Percentiles rank a stretch among this genome's conserved stretches.
Evolutionary conservation across 2,329 filamentous ascomycete genomes (phyloP).

Genomic region (Trichoderma brevicompactum): DNA sequence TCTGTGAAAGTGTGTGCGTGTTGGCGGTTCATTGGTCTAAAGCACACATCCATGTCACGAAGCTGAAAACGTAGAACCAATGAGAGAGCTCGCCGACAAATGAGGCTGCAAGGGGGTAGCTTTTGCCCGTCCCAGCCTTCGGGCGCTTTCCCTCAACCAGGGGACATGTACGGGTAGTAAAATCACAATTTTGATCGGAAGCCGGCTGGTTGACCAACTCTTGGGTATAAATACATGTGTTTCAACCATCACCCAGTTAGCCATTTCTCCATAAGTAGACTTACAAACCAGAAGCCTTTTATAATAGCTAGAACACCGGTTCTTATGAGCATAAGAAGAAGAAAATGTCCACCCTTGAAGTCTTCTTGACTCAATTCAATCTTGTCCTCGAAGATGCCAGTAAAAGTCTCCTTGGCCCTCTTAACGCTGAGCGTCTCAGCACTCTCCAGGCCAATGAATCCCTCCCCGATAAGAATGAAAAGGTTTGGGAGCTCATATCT

Average conservation of each 20-base stretch:
- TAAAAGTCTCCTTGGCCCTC: background rate
- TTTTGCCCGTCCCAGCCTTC: background rate
- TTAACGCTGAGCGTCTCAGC: background rate
- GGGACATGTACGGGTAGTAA: too few species aligned
- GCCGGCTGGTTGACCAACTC: background rate
- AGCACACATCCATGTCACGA: background rate
- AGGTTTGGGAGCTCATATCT: conserved; percentile 12
- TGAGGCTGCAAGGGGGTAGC: background rate
- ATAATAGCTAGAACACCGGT: too few species aligned
- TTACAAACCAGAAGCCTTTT: too few species aligned
- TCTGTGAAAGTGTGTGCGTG: background rate
- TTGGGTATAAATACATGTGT: background rate
- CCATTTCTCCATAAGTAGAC: too few species aligned
- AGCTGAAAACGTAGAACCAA: conserved; percentile 3
- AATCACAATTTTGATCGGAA: background rate
- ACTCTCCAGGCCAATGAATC: conserved; percentile 1
- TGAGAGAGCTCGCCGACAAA: background rate
- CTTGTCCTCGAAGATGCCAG: conserved; percentile 7
- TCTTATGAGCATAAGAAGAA: background rate
- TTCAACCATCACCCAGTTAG: too few species aligned
- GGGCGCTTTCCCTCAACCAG: background rate
- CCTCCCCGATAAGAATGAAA: conserved; percentile 5
- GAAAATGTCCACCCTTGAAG: background rate
- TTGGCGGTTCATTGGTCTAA: background rate
- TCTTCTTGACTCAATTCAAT: conserved; percentile 1